Base-by-base conservation (phyloP, 169 alveolate genomes). In the Eimeria maxima region DNA sequence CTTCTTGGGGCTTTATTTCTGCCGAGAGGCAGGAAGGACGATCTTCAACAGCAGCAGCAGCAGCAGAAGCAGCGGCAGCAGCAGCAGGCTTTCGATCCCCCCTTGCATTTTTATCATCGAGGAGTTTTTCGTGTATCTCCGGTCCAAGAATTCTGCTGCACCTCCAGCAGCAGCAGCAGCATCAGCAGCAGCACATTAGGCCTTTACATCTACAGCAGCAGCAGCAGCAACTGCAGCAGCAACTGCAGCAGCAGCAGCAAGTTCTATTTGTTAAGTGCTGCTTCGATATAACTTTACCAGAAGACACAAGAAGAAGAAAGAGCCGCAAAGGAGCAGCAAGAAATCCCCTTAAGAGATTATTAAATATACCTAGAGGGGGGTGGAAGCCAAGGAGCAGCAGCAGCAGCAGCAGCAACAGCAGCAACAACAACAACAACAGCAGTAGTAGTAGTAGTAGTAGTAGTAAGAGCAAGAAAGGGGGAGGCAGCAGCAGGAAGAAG, bases 301-400 rank as follows among this genome's bases (percentile, higher is more conserved):
- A 83, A 83, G 92, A 83, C 92, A 83, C 92, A 0, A 22, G 63
- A 14, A 16, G 55, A 13, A 24, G 92, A 42, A 74, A 57, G 78
- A 83, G 92, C 76, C 38, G 92, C n/a, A 83, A 83, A 3, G 92
- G 92, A 44, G 74, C 76, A 38, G 47, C 76, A 42, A 53, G 92
- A 83, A 83, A 83, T 29, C 76, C 92, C 14, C 53, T 83, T 2
- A 83, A 83, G 74, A 24, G 92, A 44, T 55, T 83, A 4, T 29
- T 83, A 13, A 83, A 83, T 22, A 83, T 83, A n/a, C 92, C 92
- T 3, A 45, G 92, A 38, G 92, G 92, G 55, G 92, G 92, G 18
- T 83, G 92, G 92, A 83, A 16, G 55, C 45, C 27, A 74, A 83
- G 47, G 78, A 80, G 71, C 90, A 44, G 71, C 90, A 80, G 65